Evolutionary conservation across 768 basidiomycete genomes (phyloP).

Genomic region (Termitomyces sp.): DNA sequence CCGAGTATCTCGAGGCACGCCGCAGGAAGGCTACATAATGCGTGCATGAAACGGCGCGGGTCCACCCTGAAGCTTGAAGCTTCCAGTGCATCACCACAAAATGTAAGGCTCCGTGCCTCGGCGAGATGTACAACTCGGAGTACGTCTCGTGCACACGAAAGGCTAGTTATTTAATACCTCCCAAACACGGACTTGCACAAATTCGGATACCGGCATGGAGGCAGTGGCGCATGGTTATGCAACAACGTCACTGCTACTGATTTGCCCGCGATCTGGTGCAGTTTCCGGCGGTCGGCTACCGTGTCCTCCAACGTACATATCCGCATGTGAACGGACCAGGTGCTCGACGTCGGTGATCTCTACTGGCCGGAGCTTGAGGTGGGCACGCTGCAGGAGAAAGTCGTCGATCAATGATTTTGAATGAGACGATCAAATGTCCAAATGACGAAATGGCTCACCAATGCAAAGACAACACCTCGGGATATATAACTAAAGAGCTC

Average conservation of each 20-base stretch:
- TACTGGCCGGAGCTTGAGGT: constrained; percentile 35
- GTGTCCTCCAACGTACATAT: constrained; percentile 42
- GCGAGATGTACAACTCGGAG: not conserved
- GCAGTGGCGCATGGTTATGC: constrained; percentile 1
- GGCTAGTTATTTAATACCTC: not conserved
- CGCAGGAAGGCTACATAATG: not conserved
- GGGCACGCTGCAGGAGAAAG: constrained; percentile 32
- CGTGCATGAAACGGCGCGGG: not conserved
- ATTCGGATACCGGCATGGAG: not conserved
- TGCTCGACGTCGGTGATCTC: constrained; percentile 32
- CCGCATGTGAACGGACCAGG: constrained; percentile 38
- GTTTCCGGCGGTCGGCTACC: constrained; percentile 1
- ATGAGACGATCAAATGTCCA: too few species aligned
- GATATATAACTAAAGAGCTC: constrained; percentile 45
- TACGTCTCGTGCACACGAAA: not conserved
- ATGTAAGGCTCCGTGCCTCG: not conserved
- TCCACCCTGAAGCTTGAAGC: not conserved
- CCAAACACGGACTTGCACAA: not conserved
- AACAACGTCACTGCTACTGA: not conserved
- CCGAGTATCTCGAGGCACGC: not conserved
- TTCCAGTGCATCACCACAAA: not conserved
- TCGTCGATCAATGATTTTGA: constrained; percentile 3
- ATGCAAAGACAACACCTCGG: constrained; percentile 47
- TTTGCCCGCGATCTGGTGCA: not conserved
- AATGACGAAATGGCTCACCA: constrained; percentile 29